Percentiles rank a stretch among this genome's conserved stretches.
phyloP scores from a whole-genome alignment of 768 basidiomycete genomes.

The Tephrocybe sp. region DNA sequence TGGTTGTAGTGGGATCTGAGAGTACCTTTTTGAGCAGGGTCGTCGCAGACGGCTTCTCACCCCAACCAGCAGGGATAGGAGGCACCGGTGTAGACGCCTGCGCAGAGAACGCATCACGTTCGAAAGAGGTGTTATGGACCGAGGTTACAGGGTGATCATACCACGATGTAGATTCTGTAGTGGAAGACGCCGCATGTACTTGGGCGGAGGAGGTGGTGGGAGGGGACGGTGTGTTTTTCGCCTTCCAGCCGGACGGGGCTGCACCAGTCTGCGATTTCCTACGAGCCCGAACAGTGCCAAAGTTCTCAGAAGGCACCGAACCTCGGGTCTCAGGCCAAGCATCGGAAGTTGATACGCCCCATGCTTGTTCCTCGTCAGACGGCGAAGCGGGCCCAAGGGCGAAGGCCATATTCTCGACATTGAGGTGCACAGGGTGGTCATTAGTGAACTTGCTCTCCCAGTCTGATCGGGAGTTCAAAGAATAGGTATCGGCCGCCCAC shows the following conservation, averaged over 20 bases:
- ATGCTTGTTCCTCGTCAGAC: conserved; percentile 5
- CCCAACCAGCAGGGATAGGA: conserved; percentile 17
- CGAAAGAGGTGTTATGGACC: not conserved
- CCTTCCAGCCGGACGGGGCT: conserved; percentile 21
- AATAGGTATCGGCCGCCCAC: conserved; percentile 7
- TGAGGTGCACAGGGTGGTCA: conserved; percentile 12
- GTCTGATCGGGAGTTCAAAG: conserved; percentile 3
- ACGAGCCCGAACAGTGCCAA: conserved; percentile 13
- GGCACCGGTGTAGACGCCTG: conserved; percentile 6
- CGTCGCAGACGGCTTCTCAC: conserved; percentile 12
- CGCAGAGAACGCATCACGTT: not conserved
- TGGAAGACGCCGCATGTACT: not conserved
- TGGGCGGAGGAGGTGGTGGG: conserved; percentile 7
- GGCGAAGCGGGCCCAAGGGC: conserved; percentile 8
- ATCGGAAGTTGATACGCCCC: not conserved
- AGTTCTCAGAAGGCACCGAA: not conserved
- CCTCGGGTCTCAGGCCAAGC: conserved; percentile 2
- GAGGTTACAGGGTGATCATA: not conserved
- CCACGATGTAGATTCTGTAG: not conserved
- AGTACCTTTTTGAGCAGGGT: conserved; percentile 15
- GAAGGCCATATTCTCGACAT: conserved; percentile 14
- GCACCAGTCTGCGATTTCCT: conserved; percentile 10
- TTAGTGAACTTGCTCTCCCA: conserved; percentile 15
- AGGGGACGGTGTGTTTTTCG: conserved; percentile 13
- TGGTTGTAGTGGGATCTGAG: conserved; percentile 12